Evolutionary conservation across 768 basidiomycete species (phyloP), one percentile per base, ranked within the genome.

Genomic region (Lactarius sp.): DNA sequence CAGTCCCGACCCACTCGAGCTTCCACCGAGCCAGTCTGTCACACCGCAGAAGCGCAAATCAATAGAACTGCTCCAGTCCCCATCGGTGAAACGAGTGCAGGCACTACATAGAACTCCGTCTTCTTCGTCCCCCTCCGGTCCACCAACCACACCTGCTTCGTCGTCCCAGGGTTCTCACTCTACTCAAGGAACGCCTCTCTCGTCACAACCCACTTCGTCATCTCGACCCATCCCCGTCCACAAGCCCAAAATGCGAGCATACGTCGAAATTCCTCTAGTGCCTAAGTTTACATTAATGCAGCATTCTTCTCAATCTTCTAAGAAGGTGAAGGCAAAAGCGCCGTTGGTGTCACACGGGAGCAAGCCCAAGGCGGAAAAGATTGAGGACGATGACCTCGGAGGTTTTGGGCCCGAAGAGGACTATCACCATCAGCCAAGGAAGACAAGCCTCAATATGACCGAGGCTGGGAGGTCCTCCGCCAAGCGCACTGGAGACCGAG

Each of bases 21-120:
- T 69, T 33, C 69, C 60, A 13, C 56, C 68, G 14, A 41, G 70
- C 12, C 66, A 70, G 14, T 66, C 72, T 12, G 68, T 79, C 8
- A 89, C 89, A 0, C 88, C 90, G 10, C 81, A 80, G 55, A 93
- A 93, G 71, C 81, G 90, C 56, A 92, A 91, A 69, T 77, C 80
- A 3, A 78, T 77, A 4, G 83, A 82, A 31, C 77, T 83, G 47
- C 75, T 87, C 6, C 77, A 81, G 42, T 86, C 88, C 0, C 87
- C 90, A 0, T 80, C 81, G 7, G 70, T 80, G 50, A 91, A 92
- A 73, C 87, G 90, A 58, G 63, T 78, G 49, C 77, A 81, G 34
- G 69, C 70, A 18, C 61, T 68, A 9, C 69, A 73, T 33, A 61
- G 68, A 56, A 66, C 58, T 33, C 70, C 20, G 16, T 59, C 8